Conservation (phyloP, 2,329 filamentous ascomycete species). For the Fusarium sambucinum region DNA sequence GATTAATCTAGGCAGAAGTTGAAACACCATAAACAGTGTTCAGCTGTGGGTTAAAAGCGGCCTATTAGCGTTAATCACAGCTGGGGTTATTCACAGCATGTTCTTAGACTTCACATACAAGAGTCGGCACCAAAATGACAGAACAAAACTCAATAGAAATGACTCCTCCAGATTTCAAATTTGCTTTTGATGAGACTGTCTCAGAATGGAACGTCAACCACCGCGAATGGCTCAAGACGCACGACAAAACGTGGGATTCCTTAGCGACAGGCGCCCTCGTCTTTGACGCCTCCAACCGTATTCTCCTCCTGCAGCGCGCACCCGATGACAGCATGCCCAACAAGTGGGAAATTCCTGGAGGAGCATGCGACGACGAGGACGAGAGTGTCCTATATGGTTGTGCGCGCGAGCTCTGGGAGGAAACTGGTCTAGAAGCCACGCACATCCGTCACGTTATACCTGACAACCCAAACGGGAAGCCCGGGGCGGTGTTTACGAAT, state of each 20-base stretch:
- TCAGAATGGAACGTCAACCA: constrained; percentile 44
- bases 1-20: background rate
- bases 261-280: constrained; percentile 53
- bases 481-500: constrained; percentile 52
- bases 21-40: background rate
- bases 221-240: constrained; percentile 43
- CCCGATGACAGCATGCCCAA: constrained; percentile 59
- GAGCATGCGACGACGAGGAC: constrained; percentile 59
- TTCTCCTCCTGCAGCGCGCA: constrained; percentile 63
- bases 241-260: constrained; percentile 48
- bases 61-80: constrained; percentile 13
- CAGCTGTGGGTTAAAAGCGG: background rate
- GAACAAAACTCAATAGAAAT: constrained; percentile 1
- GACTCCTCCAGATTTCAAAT: constrained; percentile 20
- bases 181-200: constrained; percentile 44
- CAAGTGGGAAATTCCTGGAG: constrained; percentile 64
- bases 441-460: constrained; percentile 49
- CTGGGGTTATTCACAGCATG: background rate
- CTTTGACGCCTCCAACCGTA: constrained; percentile 50
- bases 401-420: constrained; percentile 63
- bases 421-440: constrained; percentile 56
- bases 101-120: background rate
- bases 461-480: constrained; percentile 41
- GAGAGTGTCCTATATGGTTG: constrained; percentile 57
- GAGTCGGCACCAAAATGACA: constrained; percentile 18